Conservation (phyloP, 2,329 filamentous ascomycete genomes). For the Verticillium nubilum region DNA sequence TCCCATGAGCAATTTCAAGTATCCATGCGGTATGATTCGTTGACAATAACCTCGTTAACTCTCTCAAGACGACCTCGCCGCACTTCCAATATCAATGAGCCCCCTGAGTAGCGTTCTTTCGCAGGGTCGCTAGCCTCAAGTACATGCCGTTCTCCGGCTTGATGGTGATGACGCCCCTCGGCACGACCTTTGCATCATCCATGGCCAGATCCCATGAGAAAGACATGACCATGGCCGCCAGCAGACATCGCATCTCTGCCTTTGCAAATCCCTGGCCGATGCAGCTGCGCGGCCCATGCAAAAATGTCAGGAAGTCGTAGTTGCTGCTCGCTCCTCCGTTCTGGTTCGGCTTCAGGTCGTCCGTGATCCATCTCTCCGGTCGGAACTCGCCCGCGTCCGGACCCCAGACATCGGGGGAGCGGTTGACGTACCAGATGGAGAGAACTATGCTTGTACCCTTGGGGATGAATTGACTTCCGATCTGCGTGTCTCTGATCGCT, state of each 20-base stretch:
- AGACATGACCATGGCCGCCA: constrained; percentile 60
- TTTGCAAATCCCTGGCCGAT: constrained; percentile 70
- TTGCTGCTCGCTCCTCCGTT: constrained; percentile 63
- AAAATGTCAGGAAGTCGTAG: constrained; percentile 73
- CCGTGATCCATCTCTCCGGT: constrained; percentile 71
- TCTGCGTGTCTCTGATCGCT: constrained; percentile 48
- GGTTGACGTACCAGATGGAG: constrained; percentile 60
- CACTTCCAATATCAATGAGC: background rate
- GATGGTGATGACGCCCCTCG: constrained; percentile 60
- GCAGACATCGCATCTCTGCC: constrained; percentile 67
- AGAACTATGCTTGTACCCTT: constrained; percentile 60
- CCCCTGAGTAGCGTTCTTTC: background rate
- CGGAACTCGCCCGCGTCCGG: constrained; percentile 63
- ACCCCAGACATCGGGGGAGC: constrained; percentile 69
- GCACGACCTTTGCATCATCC: constrained; percentile 52
- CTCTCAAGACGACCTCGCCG: background rate
- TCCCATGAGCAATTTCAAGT: too few relatives aligned
- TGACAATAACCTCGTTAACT: too few relatives aligned
- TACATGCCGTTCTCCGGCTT: constrained; percentile 62
- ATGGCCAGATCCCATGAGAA: constrained; percentile 55
- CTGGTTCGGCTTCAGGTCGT: constrained; percentile 60
- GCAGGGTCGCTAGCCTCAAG: constrained; percentile 36
- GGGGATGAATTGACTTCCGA: constrained; percentile 56
- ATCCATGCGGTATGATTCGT: too few relatives aligned
- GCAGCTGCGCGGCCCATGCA: constrained; percentile 61